phyloP scores from a whole-genome alignment of 495 filamentous ascomycete genomes.

The Letharia columbiana region DNA sequence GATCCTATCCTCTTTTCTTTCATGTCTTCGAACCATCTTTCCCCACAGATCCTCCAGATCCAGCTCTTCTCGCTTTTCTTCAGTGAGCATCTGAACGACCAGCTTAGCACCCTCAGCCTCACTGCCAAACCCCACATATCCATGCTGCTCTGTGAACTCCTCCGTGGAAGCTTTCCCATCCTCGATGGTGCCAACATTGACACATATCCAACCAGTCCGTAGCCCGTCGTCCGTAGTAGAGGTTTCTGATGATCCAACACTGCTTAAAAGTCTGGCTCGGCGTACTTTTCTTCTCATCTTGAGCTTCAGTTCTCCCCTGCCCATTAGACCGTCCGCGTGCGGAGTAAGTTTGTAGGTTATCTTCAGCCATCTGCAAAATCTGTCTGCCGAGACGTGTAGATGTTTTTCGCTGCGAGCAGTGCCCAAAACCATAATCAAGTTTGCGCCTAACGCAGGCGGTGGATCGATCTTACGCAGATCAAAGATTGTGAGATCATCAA shows the following conservation, averaged over 20 bases:
- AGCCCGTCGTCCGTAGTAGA: constrained; percentile 62
- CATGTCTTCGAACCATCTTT: constrained; percentile 38
- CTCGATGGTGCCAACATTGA: constrained; percentile 70
- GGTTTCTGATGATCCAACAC: constrained; percentile 44
- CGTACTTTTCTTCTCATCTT: constrained; percentile 73
- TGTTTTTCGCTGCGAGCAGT: constrained; percentile 90
- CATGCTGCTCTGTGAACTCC: constrained; percentile 32
- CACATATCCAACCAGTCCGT: constrained; percentile 89
- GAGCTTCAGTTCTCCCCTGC: constrained; percentile 82
- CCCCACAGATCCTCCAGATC: constrained; percentile 78
- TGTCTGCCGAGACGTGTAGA: constrained; percentile 83
- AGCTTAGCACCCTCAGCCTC: constrained; percentile 49
- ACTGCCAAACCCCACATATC: constrained; percentile 68
- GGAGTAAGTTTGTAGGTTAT: constrained; percentile 59
- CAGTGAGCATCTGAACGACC: constrained; percentile 85
- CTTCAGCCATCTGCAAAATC: constrained; percentile 78
- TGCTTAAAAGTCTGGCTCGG: constrained; percentile 64
- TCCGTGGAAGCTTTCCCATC: constrained; percentile 35
- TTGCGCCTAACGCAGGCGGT: constrained; percentile 74
- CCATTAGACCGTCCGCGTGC: constrained; percentile 78
- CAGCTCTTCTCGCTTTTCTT: constrained; percentile 72
- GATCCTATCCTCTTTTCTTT: constrained; percentile 31
- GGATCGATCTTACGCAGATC: constrained; percentile 81
- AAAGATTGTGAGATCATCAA: constrained; percentile 66
- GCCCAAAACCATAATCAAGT: constrained; percentile 88